These are phyloP conservation scores for Fusarium coicis DNA, from an alignment of 2,329 filamentous ascomycete genomes.

Conservation along the genomic window DNA sequence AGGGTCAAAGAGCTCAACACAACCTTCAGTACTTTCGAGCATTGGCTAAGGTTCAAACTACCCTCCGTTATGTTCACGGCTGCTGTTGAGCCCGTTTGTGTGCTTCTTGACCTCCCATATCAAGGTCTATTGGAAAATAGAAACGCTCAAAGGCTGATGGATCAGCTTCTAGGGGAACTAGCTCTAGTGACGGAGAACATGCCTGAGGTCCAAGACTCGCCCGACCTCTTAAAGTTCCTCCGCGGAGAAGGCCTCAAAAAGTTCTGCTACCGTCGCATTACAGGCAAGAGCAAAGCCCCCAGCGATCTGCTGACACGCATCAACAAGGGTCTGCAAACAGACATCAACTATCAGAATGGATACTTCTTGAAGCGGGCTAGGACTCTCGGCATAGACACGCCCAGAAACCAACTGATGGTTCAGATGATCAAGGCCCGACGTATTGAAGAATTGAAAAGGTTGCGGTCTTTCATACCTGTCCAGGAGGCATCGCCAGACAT, in stretches of 20 bases:
- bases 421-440: constrained; percentile 79
- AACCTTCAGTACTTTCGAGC: constrained; percentile 42
- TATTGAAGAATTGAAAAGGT: constrained; percentile 46
- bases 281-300: constrained; percentile 58
- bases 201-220: constrained; percentile 75
- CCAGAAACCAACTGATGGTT: constrained; percentile 78
- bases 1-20: constrained; percentile 38
- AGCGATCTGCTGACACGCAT: constrained; percentile 77
- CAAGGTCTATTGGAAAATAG: constrained; percentile 75
- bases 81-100: constrained; percentile 83
- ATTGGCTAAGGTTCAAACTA: constrained; percentile 78
- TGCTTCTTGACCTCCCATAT: constrained; percentile 81
- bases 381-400: constrained; percentile 76
- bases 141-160: constrained; percentile 72
- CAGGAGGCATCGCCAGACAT: constrained; percentile 49
- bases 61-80: constrained; percentile 80
- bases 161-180: constrained; percentile 79
- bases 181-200: constrained; percentile 75
- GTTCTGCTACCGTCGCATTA: constrained; percentile 59
- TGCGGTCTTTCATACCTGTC: constrained; percentile 48
- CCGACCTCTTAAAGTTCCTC: constrained; percentile 65
- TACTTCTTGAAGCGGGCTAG: constrained; percentile 82
- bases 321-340: constrained; percentile 69
- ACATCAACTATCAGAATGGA: constrained; percentile 88
- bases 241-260: constrained; percentile 70